Conservation (phyloP, 2,329 filamentous ascomycete genomes). For the Leptoxyphium fumago region DNA sequence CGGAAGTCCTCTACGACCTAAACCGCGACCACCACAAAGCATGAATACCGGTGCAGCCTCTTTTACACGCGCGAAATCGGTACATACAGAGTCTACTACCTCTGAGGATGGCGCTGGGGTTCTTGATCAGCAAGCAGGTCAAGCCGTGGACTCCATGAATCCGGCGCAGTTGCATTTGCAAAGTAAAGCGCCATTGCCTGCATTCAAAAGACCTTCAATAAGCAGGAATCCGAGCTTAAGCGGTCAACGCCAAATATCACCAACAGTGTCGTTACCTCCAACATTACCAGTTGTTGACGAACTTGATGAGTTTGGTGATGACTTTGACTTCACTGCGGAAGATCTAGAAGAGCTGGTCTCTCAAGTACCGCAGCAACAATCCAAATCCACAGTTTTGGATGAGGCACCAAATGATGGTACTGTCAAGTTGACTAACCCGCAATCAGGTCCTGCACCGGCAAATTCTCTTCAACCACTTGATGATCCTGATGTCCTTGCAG, state of each 20-base stretch:
- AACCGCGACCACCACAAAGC: constrained; percentile 1
- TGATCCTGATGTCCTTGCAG: not conserved
- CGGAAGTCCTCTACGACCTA: constrained; percentile 9
- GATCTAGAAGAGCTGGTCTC: constrained; percentile 45
- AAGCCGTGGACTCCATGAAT: not conserved
- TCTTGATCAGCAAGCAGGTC: not conserved
- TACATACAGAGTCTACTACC: not conserved
- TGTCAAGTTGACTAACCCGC: not conserved
- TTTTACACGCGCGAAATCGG: too few relatives aligned
- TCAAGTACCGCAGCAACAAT: constrained; percentile 7
- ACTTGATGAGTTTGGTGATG: constrained; percentile 32
- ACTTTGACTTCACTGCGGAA: constrained; percentile 38
- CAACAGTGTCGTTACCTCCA: not conserved
- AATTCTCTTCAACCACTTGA: not conserved
- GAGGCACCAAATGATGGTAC: constrained; percentile 26
- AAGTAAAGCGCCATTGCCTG: constrained; percentile 18
- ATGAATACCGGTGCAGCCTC: not conserved
- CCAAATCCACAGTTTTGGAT: constrained; percentile 24
- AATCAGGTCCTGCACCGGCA: constrained; percentile 1
- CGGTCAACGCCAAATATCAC: constrained; percentile 1
- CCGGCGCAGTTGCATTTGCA: constrained; percentile 15
- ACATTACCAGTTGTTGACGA: constrained; percentile 4
- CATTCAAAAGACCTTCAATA: constrained; percentile 19
- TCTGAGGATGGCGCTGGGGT: not conserved
- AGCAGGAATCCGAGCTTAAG: constrained; percentile 8